Evolutionary conservation across 2,329 filamentous ascomycete species (phyloP).

Genomic region (Fusarium pseudoanthophilum): DNA sequence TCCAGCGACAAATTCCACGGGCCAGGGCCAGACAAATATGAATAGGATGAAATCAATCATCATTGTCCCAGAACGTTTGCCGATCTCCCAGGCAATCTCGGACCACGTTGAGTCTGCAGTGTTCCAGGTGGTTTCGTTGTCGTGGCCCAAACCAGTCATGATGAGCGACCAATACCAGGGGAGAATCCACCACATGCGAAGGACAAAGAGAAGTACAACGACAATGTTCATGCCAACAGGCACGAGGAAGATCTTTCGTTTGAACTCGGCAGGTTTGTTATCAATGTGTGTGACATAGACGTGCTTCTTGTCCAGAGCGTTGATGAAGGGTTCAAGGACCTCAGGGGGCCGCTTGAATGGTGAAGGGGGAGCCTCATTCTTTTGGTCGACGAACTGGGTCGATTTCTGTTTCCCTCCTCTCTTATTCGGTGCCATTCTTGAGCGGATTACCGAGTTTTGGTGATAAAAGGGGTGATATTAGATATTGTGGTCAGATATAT

Average conservation of each 20-base stretch:
- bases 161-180: conserved; percentile 79
- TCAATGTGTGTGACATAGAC: conserved; percentile 91
- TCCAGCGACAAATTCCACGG: conserved; percentile 75
- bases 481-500: conserved; percentile 2
- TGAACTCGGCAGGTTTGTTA: conserved; percentile 73
- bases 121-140: conserved; percentile 74
- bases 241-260: conserved; percentile 84
- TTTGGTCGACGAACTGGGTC: conserved; percentile 39
- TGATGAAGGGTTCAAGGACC: conserved; percentile 72
- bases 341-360: conserved; percentile 76
- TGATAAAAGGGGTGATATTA: conserved; percentile 10
- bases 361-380: conserved; percentile 57
- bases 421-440: conserved; percentile 50
- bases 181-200: conserved; percentile 74
- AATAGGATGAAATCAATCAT: conserved; percentile 78
- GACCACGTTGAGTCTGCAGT: conserved; percentile 65
- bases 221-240: conserved; percentile 80
- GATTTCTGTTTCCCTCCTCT: conserved; percentile 48
- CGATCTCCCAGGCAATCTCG: conserved; percentile 66
- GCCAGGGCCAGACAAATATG: conserved; percentile 78
- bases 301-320: conserved; percentile 72
- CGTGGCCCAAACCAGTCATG: conserved; percentile 71
- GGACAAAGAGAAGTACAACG: conserved; percentile 71
- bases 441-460: background rate
- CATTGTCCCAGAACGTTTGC: conserved; percentile 72